A percentile compares a stretch with the other conserved stretches of the same genome.
Evolutionary conservation across 129 eudicot species (phyloP).

Genomic region (Chrysanthemum makinoi): DNA sequence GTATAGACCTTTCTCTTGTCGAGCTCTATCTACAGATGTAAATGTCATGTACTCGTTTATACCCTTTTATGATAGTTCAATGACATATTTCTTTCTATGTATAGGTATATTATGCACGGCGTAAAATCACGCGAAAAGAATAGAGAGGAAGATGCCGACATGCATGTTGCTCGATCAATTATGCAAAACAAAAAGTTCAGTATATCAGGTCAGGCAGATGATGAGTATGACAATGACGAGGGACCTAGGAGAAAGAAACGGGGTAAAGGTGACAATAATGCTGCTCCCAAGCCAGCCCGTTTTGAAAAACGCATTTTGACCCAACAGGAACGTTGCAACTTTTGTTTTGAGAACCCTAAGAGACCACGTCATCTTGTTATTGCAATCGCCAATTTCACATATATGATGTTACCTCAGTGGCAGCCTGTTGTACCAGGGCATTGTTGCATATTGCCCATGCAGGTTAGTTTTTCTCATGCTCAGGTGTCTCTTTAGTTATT

Average conservation of each 20-base stretch:
- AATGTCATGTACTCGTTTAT: background rate
- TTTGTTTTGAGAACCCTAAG: slow-evolving; percentile 83
- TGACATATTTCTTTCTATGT: background rate
- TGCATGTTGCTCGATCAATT: slow-evolving; percentile 73
- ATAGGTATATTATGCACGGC: slow-evolving; percentile 57
- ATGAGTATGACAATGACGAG: slow-evolving; percentile 86
- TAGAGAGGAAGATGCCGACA: slow-evolving; percentile 79
- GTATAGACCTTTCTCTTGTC: background rate
- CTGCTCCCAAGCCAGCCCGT: slow-evolving; percentile 32
- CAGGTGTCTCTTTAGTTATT: background rate
- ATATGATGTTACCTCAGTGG: slow-evolving; percentile 74
- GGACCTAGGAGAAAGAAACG: slow-evolving; percentile 68
- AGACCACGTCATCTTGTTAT: slow-evolving; percentile 85
- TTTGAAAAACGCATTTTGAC: slow-evolving; percentile 58
- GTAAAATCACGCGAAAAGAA: slow-evolving; percentile 47
- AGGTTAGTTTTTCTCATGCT: slow-evolving; percentile 41
- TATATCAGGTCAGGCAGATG: slow-evolving; percentile 70
- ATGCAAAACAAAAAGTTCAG: slow-evolving; percentile 59
- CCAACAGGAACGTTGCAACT: slow-evolving; percentile 88
- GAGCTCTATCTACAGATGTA: background rate
- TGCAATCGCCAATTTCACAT: slow-evolving; percentile 89
- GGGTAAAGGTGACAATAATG: slow-evolving; percentile 42
- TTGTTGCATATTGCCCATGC: slow-evolving; percentile 88
- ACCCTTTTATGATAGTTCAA: background rate
- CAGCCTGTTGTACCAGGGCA: slow-evolving; percentile 85